Evolutionary conservation across 495 filamentous ascomycete species (phyloP), one percentile per base, ranked within the genome.

Genomic region (Hypoxylon intermedium): DNA sequence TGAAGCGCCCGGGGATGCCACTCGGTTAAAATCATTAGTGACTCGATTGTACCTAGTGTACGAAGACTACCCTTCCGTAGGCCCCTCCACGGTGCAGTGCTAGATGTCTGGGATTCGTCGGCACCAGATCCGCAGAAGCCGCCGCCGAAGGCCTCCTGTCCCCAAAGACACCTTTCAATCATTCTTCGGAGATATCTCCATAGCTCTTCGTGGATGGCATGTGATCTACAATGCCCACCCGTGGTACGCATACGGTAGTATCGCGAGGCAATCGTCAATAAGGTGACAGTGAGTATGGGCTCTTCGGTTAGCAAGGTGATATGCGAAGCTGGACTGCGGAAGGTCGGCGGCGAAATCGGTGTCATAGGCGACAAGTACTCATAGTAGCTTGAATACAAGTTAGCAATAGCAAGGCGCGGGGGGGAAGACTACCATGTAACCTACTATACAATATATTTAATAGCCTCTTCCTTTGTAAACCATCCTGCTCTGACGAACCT

Each of bases 1-100:
- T 98, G 95, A 38, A 98, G 83, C 24, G 92, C 91, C 4, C 92
- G 83, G 11, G 95, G 95, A 74, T 98, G 94, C 91, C 94, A 98
- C 64, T 98, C 94, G 7, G 92, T 97, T 41, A 98, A 77, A 23
- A 98, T 87, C 78, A 98, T 83, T 19, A 98, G 74, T 15, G 90
- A 92, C 76, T 98, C 95, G 40, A 98, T 88, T 0, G 94, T 97
- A 3, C 94, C 94, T 5, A 98, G 76, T 1, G 93, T 96, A 33
- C 94, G 83, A 33, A 98, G 79, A 54, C 89, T 88, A 26, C 93
- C 92, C 72, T 88, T 91, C 30, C 85, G 74, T 18, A 83, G 67
- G 4, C 75, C 83, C 38, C 81, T 68, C 82, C 82, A 83, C 0
- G 82, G 80, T 12, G 85, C 83, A 2, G 83, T 84, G 60, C 82